A percentile compares a stretch with the other conserved stretches of the same genome.
Evolutionary conservation across 495 filamentous ascomycete species (phyloP).

Genomic region (Aspergillus baeticus): DNA sequence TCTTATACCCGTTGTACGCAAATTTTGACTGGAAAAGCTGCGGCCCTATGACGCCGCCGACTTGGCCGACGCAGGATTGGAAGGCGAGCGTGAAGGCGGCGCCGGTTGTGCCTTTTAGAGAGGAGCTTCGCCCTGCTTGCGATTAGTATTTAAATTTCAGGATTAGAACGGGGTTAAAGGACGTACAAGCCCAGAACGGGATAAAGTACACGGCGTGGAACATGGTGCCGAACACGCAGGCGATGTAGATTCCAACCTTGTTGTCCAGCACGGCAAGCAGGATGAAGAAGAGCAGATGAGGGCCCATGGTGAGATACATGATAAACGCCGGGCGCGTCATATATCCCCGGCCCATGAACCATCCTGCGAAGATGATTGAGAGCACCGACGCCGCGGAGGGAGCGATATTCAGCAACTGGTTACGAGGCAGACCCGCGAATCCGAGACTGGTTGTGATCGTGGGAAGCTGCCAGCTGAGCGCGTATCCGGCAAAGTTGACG

Average conservation of each 20-base stretch:
- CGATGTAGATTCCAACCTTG: constrained; percentile 26
- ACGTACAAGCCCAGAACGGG: constrained; percentile 30
- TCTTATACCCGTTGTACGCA: constrained; percentile 30
- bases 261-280: constrained; percentile 17
- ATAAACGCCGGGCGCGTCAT: constrained; percentile 14
- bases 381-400: constrained; percentile 24
- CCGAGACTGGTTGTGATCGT: constrained; percentile 33
- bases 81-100: constrained; percentile 33
- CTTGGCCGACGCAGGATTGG: constrained; percentile 29
- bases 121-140: constrained; percentile 23
- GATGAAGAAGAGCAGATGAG: constrained; percentile 27
- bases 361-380: constrained; percentile 23
- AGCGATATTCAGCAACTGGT: constrained; percentile 34
- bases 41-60: constrained; percentile 31
- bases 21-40: constrained; percentile 33
- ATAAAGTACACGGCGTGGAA: constrained; percentile 27
- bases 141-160: too few species aligned
- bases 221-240: constrained; percentile 27
- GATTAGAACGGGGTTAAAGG: neutral
- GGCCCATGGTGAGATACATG: constrained; percentile 18
- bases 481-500: constrained; percentile 30
- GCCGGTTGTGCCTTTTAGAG: constrained; percentile 30
- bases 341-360: constrained; percentile 13
- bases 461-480: constrained; percentile 28
- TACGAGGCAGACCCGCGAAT: constrained; percentile 28